Base-by-base conservation (phyloP, 1,284 basidiomycete genomes). In the Trametes versicolor region DNA sequence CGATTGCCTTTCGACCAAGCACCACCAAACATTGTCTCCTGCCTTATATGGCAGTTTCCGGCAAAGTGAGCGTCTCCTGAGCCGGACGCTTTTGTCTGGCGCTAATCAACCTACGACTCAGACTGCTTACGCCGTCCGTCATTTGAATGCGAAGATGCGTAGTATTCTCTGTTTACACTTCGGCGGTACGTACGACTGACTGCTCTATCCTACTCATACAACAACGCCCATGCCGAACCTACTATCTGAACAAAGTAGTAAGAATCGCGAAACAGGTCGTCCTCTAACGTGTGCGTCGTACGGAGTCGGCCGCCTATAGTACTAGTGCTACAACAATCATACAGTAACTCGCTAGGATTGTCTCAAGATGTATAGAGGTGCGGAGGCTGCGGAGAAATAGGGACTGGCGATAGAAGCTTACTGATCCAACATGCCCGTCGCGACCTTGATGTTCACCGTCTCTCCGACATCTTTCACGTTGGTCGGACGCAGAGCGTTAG, bases 21-120 rank as follows among this genome's bases (percentile, higher is more conserved):
- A 21, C 5, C 34, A 32, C 3, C 65, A 66, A 66, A 63, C 58
- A 63, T 60, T 53, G 58, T 58, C 61, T 43, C 48, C 37, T 59
- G 48, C 58, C 58, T 41, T 2, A n/a, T 51, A 17, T 51, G 48
- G 58, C 49, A 59, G 25, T 12, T 59, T 32, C 43, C 12, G 32
- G 7, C 25, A 25, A 21, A n/a, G 43, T 21, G 17, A 3, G 19
- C 43, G n/a, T 23, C 13, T 19, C 43, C 43, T 9, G 43, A 39
- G 15, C 29, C 29, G 29, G 29, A 32, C 8, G 29, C 29, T 32
- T 32, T 32, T 32, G 8, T 8, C 29, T 8, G 29, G 29, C 29
- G 29, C 29, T 8, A 32, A 32, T 8, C 8, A 8, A 8, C 29
- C 29, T 32, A 8, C 29, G 29, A 32, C 29, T 32, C 29, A 32